Conservation (phyloP, 1,139 yeast genomes). For the Nakaseomyces delphensis region DNA sequence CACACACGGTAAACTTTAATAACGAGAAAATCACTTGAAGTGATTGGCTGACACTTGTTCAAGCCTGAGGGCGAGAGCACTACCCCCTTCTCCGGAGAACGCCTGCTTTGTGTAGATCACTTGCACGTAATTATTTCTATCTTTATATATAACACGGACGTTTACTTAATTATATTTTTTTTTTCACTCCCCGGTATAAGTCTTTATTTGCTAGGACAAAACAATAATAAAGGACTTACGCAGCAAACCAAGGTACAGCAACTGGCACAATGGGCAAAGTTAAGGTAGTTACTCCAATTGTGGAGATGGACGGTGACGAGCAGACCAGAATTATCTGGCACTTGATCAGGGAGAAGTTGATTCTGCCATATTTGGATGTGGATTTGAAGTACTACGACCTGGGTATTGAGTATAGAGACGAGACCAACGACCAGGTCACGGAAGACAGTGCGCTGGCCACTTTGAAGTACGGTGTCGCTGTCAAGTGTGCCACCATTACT, state of each 20-base stretch:
- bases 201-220: too few species aligned
- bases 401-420: conserved; percentile 74
- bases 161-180: too few species aligned
- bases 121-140: too few species aligned
- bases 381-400: conserved; percentile 88
- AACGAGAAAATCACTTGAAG: too few species aligned
- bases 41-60: too few species aligned
- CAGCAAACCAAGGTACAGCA: background rate
- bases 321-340: conserved; percentile 91
- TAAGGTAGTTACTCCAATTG: conserved; percentile 77
- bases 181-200: too few species aligned
- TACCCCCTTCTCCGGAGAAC: too few species aligned
- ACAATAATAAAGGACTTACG: too few species aligned
- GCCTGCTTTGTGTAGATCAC: too few species aligned
- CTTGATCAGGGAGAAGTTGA: conserved; percentile 68
- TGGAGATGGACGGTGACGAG: conserved; percentile 94
- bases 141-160: too few species aligned
- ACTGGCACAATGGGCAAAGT: conserved; percentile 44
- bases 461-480: conserved; percentile 78
- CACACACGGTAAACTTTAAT: too few species aligned
- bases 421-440: conserved; percentile 80
- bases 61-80: too few species aligned
- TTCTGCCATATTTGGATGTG: conserved; percentile 73
- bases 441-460: conserved; percentile 85
- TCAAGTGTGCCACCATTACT: conserved; percentile 93